Evolutionary conservation across 78 protist genomes (phyloP).

Genomic region (Monosiga brevicollis): DNA sequence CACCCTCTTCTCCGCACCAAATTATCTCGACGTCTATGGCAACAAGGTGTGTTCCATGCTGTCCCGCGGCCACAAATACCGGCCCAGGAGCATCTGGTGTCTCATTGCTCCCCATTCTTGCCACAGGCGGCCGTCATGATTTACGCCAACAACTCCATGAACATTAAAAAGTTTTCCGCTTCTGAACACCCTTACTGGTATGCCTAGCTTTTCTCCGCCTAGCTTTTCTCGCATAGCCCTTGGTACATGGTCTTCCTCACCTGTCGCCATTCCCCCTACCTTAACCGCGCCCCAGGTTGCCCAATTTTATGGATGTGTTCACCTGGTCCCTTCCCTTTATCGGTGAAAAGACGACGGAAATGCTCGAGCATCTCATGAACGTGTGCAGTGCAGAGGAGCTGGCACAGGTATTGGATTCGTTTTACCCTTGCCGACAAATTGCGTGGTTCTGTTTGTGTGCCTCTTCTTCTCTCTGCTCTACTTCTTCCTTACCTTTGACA

Average conservation of each 20-base stretch:
- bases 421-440: background rate
- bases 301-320: constrained; percentile 96
- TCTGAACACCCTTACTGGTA: constrained; percentile 94
- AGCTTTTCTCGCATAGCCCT: no score
- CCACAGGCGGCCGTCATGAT: constrained; percentile 49
- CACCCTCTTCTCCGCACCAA: constrained; percentile 96
- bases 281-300: no score
- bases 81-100: no score
- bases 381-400: background rate
- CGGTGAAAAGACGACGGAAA: constrained; percentile 81
- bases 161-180: constrained; percentile 87
- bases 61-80: no score
- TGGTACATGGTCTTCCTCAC: no score
- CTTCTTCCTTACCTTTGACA: no score
- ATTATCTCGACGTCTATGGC: constrained; percentile 91
- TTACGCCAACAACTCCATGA: constrained; percentile 85
- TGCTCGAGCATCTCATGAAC: constrained; percentile 19
- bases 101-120: no score
- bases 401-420: background rate
- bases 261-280: no score
- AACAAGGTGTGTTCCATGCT: no score
- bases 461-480: background rate
- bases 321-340: constrained; percentile 96
- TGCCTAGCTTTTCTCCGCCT: no score
- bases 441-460: background rate